Evolutionary conservation across 2,329 filamentous ascomycete species (phyloP), one percentile per base, ranked within the genome.

Genomic region (Cladosporium halotolerans): DNA sequence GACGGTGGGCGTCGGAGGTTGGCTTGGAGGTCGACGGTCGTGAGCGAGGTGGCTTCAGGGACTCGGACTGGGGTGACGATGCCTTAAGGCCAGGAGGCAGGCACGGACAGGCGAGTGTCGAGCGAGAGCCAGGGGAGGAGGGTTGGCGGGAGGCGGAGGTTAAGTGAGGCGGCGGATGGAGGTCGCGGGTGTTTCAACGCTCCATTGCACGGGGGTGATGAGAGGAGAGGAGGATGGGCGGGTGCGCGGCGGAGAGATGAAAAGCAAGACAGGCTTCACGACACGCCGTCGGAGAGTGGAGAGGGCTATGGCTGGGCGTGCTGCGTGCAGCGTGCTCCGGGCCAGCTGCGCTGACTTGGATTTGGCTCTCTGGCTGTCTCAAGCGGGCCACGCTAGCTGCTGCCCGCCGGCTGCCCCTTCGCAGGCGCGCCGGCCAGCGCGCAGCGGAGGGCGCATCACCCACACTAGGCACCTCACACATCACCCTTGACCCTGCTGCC

Each of bases 1-100:
- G 28, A 39, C 47, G 50, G 42, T n/a, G 28, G 50, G 23, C 62
- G 64, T 66, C 64, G 59, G 53, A 52, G 4, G 13, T 14, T 38
- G 38, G 50, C 33, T n/a, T 18, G 50, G 33, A 43, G 51, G 43
- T 42, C n/a, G 50, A 34, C 19, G 39, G 23, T 28, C 23, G 57
- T 55, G 36, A 14, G n/a, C 8, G 36, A 39, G 36, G 36, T 39
- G n/a, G 36, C 23, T 28, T 52, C 59, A 52, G 55, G 59, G 55
- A 59, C 56, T 58, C 55, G 57, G 59, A 42, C 50, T 28, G 50
- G 40, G 42, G 42, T 45, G 42, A 45, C 33, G 43, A 32, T 53
- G 44, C 50, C 38, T 45, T 46, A 45, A 19, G 34, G n/a, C 42
- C 33, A 53, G 50, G 41, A 53, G 50, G 50, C 50, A 53, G 50